Evolutionary conservation across 176 grass and related monocot species (phyloP), one percentile per base, ranked within the genome.

Genomic region (Hsuehochloa calcarea): DNA sequence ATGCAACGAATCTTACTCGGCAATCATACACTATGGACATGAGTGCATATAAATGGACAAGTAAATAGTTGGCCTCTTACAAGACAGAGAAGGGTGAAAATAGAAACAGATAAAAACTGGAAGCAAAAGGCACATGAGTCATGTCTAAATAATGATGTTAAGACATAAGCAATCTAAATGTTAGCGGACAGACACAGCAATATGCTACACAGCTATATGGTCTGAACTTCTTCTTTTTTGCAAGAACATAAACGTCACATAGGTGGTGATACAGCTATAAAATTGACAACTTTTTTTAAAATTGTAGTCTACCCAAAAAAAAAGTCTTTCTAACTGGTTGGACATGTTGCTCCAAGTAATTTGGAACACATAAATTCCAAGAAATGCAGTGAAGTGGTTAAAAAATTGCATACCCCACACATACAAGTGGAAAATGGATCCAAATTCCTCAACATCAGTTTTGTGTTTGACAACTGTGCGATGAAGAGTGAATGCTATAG

Each of bases 391-490:
- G 0, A 79, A 22, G 43, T 80, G 26, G 43, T 83, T 29, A 25
- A 72, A 4, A 72, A 38, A 16, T 73, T 64, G 47, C 87, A 81
- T 98, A 96, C 96, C 93, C 96, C 96, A 99, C 54, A 99, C 93
- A 84, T 89, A 96, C 75, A 99, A 86, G 84, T 99, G 96, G 80
- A 99, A 99, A 75, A 99, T 84, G 72, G 86, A 91, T 67, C 90
- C 96, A 87, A 96, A 95, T 23, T 98, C 96, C 84, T 98, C 89
- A 69, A 96, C 96, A 83, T 99, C 96, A 10, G 93, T 91, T 90
- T 99, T 94, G 86, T 99, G 96, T 75, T 92, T 92, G 51, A 99
- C 96, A 91, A 99, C 96, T 3, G 96, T 96, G 45, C 91, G 93
- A 83, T 96, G 93, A 35, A 99, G 90, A 89, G 93, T 96, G 75